Evolutionary conservation across 306 rosid genomes (phyloP).

Genomic region (Aeschynomene evenia): DNA sequence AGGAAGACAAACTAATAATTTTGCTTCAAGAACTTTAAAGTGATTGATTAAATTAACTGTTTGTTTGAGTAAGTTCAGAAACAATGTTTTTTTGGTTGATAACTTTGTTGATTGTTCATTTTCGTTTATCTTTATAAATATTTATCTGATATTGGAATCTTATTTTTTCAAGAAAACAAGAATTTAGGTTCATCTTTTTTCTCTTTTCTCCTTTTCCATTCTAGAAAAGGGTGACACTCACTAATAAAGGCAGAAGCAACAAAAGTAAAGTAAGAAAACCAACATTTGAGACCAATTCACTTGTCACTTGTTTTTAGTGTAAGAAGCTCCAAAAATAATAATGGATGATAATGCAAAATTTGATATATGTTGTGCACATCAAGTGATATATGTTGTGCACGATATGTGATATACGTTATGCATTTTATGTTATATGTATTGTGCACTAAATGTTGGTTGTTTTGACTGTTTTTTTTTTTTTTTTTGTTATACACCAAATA

Average conservation of each 20-base stretch:
- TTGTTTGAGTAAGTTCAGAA: conserved; percentile 28
- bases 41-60: conserved; percentile 31
- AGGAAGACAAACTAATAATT: conserved; percentile 36
- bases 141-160: conserved; percentile 45
- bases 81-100: conserved; percentile 41
- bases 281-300: neutral
- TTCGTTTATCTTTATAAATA: conserved; percentile 41
- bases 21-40: conserved; percentile 23
- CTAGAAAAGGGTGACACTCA: conserved; percentile 29
- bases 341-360: no score
- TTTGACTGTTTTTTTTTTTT: no score
- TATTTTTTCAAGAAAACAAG: conserved; percentile 34
- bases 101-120: conserved; percentile 47
- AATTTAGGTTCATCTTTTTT: conserved; percentile 28
- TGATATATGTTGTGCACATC: no score
- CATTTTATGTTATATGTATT: no score
- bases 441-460: no score
- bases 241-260: conserved; percentile 25
- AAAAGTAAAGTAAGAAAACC: neutral
- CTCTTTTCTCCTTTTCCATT: neutral
- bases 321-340: neutral
- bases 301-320: conserved; percentile 19
- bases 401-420: no score
- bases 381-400: no score
- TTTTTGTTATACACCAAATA: no score